Evolutionary conservation across 2,329 filamentous ascomycete genomes (phyloP), one percentile per base, ranked within the genome.

Genomic region (Emydomyces testavorans): DNA sequence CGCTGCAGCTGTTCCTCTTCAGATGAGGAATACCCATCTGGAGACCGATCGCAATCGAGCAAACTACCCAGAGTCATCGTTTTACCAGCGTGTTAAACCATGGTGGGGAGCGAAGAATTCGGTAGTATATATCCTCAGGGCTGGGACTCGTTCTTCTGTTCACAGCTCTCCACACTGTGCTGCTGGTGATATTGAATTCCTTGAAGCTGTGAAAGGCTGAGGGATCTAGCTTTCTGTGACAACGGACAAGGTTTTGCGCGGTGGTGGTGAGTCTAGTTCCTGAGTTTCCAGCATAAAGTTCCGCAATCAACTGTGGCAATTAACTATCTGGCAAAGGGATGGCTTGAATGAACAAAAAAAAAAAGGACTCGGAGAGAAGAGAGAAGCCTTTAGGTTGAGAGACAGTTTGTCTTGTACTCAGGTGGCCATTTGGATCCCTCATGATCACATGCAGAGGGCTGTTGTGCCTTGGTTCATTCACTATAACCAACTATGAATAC

Each of bases 31-130:
- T 47, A 47, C 16, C 45, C 45, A 16, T 40, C 45, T 20, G 45
- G 35, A 20, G 15, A 32, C 16, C 45, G 45, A 26, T 47, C 45
- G 36, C 45, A 47, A 40, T 50, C 45, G 31, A 51, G 29, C 20
- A 42, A 15, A 26, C 16, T 46, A 23, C 45, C 31, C 16, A 46
- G n/a, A 21, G 35, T 40, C 45, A 47, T 47, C 24, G 23, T 44
- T 11, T n/a, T 31, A 18, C 28, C 35, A 15, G 15, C 34, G 23
- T 38, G 24, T 18, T 34, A 31, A 23, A 31, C 26, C 24, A 32
- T 38, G 16, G 4, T 39, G 23, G 16, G 15, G 41, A 15, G 23
- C 13, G 23, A n/a, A 13, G 8, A 35, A 18, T 13, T 44, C 31
- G 4, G 24, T 38, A 23, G 20, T 13, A n/a, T n/a, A n/a, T 21